Conservation (phyloP, 2,329 filamentous ascomycete species). For the Pyrenophora graminea region DNA sequence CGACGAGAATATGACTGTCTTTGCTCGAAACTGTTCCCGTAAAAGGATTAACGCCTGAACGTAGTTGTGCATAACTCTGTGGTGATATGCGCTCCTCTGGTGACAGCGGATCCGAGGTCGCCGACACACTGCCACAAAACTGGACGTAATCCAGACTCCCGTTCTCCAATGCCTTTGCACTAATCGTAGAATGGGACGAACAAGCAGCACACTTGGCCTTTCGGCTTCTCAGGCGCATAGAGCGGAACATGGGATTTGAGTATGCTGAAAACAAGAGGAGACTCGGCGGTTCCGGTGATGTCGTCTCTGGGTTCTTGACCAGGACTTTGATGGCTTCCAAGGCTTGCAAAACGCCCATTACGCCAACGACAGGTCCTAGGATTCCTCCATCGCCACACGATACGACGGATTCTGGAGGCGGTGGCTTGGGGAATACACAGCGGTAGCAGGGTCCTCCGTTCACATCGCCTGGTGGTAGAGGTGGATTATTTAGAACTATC, state of each 20-base stretch:
- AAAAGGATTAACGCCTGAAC: constrained; percentile 40
- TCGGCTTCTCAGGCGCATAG: constrained; percentile 72
- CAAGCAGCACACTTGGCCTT: constrained; percentile 77
- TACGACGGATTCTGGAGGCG: constrained; percentile 78
- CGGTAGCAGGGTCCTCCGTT: constrained; percentile 85
- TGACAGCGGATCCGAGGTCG: constrained; percentile 59
- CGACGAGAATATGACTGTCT: constrained; percentile 66
- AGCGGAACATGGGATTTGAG: constrained; percentile 66
- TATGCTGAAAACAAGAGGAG: constrained; percentile 62
- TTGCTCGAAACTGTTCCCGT: constrained; percentile 35
- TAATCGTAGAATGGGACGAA: constrained; percentile 65
- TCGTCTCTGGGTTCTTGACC: constrained; percentile 43
- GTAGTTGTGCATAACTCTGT: constrained; percentile 58
- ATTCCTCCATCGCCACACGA: constrained; percentile 94
- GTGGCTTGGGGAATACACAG: constrained; percentile 87
- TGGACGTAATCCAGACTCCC: constrained; percentile 80
- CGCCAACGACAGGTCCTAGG: constrained; percentile 86
- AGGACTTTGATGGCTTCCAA: constrained; percentile 88
- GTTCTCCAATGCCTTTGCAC: constrained; percentile 62
- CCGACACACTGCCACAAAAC: constrained; percentile 73
- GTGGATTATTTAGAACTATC: constrained; percentile 82
- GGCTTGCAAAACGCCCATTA: constrained; percentile 91
- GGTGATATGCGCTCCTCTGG: constrained; percentile 71
- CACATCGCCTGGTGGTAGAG: constrained; percentile 60
- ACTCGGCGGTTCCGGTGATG: constrained; percentile 40